Evolutionary conservation across 2,329 filamentous ascomycete species (phyloP).

Genomic region (Zasmidium cellare): DNA sequence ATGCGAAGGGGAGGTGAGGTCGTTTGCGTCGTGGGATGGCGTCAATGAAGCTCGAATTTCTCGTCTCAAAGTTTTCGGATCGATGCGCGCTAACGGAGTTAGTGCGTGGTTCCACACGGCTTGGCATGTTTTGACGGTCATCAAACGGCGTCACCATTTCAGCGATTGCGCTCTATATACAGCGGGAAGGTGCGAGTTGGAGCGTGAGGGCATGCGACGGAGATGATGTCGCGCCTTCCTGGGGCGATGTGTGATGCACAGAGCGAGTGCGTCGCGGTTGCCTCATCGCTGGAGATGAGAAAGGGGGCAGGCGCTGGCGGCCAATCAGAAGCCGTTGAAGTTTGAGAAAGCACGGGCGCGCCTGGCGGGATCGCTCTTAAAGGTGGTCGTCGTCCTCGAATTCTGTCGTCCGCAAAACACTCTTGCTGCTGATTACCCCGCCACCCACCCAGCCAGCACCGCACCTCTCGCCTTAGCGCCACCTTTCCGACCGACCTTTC

Average conservation of each 20-base stretch:
- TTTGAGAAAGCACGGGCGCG: neutral
- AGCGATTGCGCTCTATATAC: too few species aligned
- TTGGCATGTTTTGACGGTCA: neutral
- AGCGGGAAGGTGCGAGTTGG: too few species aligned
- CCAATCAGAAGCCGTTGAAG: too few species aligned
- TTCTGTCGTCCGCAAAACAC: neutral
- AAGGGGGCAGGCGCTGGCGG: too few species aligned
- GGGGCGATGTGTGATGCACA: too few species aligned
- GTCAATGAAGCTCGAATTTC: slow-evolving; percentile 6
- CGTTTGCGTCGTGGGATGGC: slow-evolving; percentile 10
- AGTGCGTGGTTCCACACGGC: neutral
- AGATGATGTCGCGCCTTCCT: too few species aligned
- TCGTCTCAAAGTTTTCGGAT: slow-evolving; percentile 2
- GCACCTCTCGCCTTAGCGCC: neutral
- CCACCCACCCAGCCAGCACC: neutral
- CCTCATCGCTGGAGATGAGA: too few species aligned
- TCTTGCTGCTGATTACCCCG: neutral
- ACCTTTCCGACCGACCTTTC: neutral
- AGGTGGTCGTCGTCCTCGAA: neutral
- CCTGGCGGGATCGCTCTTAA: neutral
- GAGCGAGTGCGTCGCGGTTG: too few species aligned
- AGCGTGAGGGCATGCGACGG: too few species aligned
- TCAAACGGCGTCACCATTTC: neutral
- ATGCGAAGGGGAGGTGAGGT: neutral
- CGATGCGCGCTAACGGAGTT: neutral